Evolutionary conservation across 2,329 filamentous ascomycete genomes (phyloP).

Genomic region (Fusarium hainanense): DNA sequence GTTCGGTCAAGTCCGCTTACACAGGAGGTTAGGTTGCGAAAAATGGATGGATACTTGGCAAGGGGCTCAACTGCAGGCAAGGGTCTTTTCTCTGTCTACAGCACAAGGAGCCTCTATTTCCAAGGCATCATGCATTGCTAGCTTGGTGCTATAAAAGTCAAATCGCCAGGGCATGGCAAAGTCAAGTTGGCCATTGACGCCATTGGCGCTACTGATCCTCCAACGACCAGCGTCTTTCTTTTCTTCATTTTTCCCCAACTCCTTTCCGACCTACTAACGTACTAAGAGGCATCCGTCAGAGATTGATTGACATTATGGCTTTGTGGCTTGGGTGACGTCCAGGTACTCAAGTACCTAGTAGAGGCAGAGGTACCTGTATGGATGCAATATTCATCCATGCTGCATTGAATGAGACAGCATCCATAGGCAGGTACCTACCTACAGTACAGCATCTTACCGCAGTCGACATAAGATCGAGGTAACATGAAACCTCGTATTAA

Average conservation of each 20-base stretch:
- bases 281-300: slow-evolving; percentile 20
- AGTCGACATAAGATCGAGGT: slow-evolving; percentile 9
- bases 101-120: slow-evolving; percentile 22
- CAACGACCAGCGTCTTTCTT: slow-evolving; percentile 16
- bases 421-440: not conserved
- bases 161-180: slow-evolving; percentile 1
- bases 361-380: no score
- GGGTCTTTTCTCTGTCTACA: not conserved
- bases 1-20: slow-evolving; percentile 29
- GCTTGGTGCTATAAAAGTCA: slow-evolving; percentile 17
- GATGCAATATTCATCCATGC: not conserved
- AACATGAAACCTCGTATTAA: slow-evolving; percentile 11
- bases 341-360: not conserved
- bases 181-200: slow-evolving; percentile 24
- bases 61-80: slow-evolving; percentile 16
- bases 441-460: not conserved
- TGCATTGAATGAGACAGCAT: not conserved
- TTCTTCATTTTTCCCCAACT: not conserved
- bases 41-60: slow-evolving; percentile 1
- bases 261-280: not conserved
- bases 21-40: slow-evolving; percentile 5
- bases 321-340: slow-evolving; percentile 17
- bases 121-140: slow-evolving; percentile 31
- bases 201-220: slow-evolving; percentile 28
- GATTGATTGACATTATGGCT: slow-evolving; percentile 4